Evolutionary conservation across 176 grass and related monocot genomes (phyloP).

Genomic region (Ampelocalamus luodianensis): DNA sequence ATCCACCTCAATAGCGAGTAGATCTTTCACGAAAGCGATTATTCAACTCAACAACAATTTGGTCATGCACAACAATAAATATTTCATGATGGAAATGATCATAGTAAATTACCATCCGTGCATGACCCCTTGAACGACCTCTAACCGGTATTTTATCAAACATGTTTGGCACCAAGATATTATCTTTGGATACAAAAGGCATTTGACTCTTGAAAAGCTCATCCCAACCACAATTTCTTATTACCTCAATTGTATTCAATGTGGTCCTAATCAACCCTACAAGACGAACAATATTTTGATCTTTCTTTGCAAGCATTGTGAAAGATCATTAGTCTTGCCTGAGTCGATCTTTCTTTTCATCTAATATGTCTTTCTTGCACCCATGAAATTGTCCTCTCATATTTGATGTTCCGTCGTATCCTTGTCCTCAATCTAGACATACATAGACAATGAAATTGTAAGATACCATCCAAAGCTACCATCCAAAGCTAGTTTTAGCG

Average conservation of each 20-base stretch:
- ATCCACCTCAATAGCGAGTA: constrained; percentile 1
- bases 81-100: background rate
- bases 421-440: too few relatives aligned
- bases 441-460: too few relatives aligned
- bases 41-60: background rate
- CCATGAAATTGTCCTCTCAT: too few relatives aligned
- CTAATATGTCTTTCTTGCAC: too few relatives aligned
- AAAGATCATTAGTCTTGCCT: background rate
- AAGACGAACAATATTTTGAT: background rate
- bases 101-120: background rate
- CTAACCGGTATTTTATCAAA: background rate
- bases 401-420: too few relatives aligned
- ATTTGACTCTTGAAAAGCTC: background rate
- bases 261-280: background rate
- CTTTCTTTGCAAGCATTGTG: background rate
- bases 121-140: background rate
- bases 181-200: background rate
- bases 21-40: background rate
- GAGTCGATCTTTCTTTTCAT: too few relatives aligned
- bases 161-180: background rate
- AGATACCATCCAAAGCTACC: too few relatives aligned
- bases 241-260: background rate
- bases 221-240: background rate
- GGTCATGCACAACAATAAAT: background rate
- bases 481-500: too few relatives aligned